Conservation (phyloP, 2,329 filamentous ascomycete genomes). For the Fusarium avenaceum region DNA sequence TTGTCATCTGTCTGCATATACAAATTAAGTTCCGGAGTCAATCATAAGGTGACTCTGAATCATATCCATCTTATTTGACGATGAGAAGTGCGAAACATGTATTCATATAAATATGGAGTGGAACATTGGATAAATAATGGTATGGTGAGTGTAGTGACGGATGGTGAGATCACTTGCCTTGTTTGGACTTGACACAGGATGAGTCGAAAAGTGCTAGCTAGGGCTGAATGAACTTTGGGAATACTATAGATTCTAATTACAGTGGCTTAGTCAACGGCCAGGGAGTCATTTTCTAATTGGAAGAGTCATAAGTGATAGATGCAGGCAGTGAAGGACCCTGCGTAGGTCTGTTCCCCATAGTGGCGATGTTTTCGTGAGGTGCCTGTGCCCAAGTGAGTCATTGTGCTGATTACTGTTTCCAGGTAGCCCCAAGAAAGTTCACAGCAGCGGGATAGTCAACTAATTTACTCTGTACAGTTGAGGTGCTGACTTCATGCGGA, state of each 20-base stretch:
- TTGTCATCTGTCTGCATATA: conserved; percentile 26
- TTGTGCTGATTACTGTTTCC: conserved; percentile 22
- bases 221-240: conserved; percentile 7
- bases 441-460: neutral
- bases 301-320: conserved; percentile 15
- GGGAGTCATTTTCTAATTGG: conserved; percentile 20
- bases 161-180: conserved; percentile 29
- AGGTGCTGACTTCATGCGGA: conserved; percentile 5
- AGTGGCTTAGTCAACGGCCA: conserved; percentile 1
- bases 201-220: conserved; percentile 40
- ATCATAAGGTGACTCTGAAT: conserved; percentile 10
- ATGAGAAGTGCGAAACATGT: neutral
- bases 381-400: conserved; percentile 10
- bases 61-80: neutral
- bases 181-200: conserved; percentile 39
- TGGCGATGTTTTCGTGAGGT: conserved; percentile 15
- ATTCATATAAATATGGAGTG: neutral
- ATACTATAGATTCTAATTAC: neutral
- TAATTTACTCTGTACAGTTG: neutral
- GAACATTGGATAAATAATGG: too few relatives aligned
- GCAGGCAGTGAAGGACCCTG: conserved; percentile 3
- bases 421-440: neutral
- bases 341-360: conserved; percentile 1
- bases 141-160: neutral
- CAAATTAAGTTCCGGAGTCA: conserved; percentile 21